Evolutionary conservation across 2,329 filamentous ascomycete species (phyloP), one percentile per base, ranked within the genome.

Genomic region (Fusarium fracticaudum): DNA sequence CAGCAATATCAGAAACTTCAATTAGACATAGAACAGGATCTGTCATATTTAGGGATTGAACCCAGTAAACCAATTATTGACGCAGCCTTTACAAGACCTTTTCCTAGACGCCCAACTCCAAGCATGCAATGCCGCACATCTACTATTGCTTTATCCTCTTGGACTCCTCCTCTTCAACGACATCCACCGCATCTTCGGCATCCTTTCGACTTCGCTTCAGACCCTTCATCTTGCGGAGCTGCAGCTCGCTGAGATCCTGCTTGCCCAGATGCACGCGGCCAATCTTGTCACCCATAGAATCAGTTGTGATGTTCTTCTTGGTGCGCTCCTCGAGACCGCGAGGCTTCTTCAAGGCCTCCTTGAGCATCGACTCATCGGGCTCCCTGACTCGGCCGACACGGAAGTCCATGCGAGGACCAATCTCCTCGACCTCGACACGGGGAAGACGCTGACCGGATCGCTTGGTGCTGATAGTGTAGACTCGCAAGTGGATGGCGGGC

Each of bases 221-320:
- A 76, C 95, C 96, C 91, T 99, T 99, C 95, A 99, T 98, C 91
- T 99, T 99, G 81, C 96, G 92, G 60, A 95, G 97, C 87, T 99
- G 96, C 83, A 99, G 84, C 78, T 93, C 90, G 80, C 87, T 88
- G 67, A 99, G 88, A 85, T 99, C 95, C 85, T 98, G 95, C 86
- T 92, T 94, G 80, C 93, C 94, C 69, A 97, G 84, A 83, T 99
- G 96, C 73, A 99, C 93, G 77, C 95, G 92, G 73, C 96, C 96
- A 74, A 98, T 88, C 91, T 98, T 98, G 85, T 99, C 96, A 81
- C 96, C 96, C 85, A 99, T 94, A 48, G 91, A 84, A 82, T 98
- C 95, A 65, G 93, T 97, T 62, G 91, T 90, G 78, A 99, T 92
- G 84, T 99, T 99, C 92, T 99, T 99, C 92, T 98, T 98, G 71